Evolutionary conservation across 2,329 filamentous ascomycete genomes (phyloP), one percentile per base, ranked within the genome.

Genomic region (Periconia digitata): DNA sequence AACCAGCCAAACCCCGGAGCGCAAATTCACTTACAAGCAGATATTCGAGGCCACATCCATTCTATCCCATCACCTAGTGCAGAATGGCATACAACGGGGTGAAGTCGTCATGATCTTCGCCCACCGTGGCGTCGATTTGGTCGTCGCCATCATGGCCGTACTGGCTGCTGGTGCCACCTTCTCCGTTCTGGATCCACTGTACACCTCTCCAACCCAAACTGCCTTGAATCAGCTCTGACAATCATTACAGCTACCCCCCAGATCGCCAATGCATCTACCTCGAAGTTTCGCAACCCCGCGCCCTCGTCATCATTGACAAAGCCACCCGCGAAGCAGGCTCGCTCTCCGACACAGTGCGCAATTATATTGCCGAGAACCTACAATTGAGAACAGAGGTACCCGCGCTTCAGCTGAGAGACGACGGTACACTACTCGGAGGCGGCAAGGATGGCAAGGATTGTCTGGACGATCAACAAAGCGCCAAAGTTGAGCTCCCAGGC

Each of bases 81-180:
- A 86, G 43, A 79, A 84, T 61, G 91, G 92, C 49, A 79, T 90
- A 54, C 79, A 85, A 50, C 78, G 84, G 58, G 91, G 90, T 8
- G 91, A 97, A 66, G 91, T 96, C 2, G 90, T 96, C 62, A 95
- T 96, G 89, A 89, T 94, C 54, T 96, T 85, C 66, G 90, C 90
- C 47, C 83, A 96, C 72, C 84, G 92, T 49, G 85, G 85, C 47
- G 91, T 96, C 27, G 89, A 89, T 60, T 73, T 89, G 35, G 86
- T 89, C 0, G 83, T 89, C 7, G 84, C 87, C 29, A 85, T 91
- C 45, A 95, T 96, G 89, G 92, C 91, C 50, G 75, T 76, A 3
- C 65, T 81, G 42, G 79, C 79, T 50, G 80, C 82, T 32, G 82
- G 82, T 47, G 82, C 79, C 8, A 82, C 79, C 29, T 79, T 83